Percentiles rank a stretch among this genome's conserved stretches.
These are phyloP conservation scores for Arabis hirsuta DNA, from an alignment of 345 rosid species.

Conservation along the genomic window DNA sequence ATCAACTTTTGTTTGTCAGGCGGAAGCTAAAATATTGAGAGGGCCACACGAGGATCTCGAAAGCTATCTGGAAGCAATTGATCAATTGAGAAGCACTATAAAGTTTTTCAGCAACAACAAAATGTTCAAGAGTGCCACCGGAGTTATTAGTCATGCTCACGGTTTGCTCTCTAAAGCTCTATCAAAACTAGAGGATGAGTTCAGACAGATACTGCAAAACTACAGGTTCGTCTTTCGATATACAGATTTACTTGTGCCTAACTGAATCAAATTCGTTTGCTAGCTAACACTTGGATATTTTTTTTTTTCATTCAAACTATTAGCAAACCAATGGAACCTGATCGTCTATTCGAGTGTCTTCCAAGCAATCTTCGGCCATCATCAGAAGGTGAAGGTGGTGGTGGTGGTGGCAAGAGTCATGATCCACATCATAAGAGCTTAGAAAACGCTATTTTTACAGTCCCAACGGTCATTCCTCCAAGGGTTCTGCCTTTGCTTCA, in stretches of 20 bases:
- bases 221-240: conserved; percentile 62
- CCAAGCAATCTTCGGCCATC: conserved; percentile 78
- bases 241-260: conserved; percentile 18
- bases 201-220: conserved; percentile 68
- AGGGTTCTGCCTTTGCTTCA: conserved; percentile 83
- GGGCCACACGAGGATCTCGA: conserved; percentile 98
- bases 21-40: conserved; percentile 93
- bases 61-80: conserved; percentile 89
- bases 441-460: conserved; percentile 68
- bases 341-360: conserved; percentile 81
- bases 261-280: not conserved
- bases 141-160: conserved; percentile 70
- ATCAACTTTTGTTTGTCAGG: conserved; percentile 45
- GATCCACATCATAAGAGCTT: conserved; percentile 58
- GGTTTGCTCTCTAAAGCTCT: conserved; percentile 78
- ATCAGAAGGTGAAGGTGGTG: conserved; percentile 52
- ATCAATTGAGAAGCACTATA: conserved; percentile 70
- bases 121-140: conserved; percentile 62
- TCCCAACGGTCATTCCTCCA: conserved; percentile 82
- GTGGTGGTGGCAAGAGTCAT: conserved; percentile 50
- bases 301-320: conserved; percentile 28
- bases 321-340: conserved; percentile 98
- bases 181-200: conserved; percentile 92
- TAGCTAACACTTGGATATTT: not conserved
- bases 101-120: conserved; percentile 71